These are phyloP conservation scores for Royoungia palumana DNA, from an alignment of 768 basidiomycete species.

Conservation along the genomic window DNA sequence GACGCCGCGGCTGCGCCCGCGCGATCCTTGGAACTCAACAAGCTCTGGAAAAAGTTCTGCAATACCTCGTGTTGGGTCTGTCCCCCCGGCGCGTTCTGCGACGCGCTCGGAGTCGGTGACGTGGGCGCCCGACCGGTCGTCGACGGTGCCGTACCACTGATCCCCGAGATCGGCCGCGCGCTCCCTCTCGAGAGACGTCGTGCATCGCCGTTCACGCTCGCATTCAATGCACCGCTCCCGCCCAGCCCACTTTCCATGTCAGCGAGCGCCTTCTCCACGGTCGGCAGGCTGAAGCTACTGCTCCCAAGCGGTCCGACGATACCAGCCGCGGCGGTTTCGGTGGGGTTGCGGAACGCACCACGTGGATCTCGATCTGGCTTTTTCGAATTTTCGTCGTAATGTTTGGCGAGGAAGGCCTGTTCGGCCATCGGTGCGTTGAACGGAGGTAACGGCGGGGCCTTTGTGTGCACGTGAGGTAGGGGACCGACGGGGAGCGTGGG, in stretches of 20 bases:
- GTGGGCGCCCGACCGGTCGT: constrained; percentile 35
- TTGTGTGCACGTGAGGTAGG: constrained; percentile 1
- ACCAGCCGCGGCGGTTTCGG: constrained; percentile 58
- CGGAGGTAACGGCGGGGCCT: constrained; percentile 67
- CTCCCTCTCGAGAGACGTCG: constrained; percentile 32
- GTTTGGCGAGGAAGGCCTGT: constrained; percentile 85
- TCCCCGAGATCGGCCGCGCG: constrained; percentile 33
- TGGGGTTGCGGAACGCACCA: constrained; percentile 77
- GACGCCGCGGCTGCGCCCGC: constrained; percentile 33
- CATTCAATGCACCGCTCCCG: constrained; percentile 30
- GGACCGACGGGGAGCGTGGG: not conserved
- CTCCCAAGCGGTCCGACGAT: constrained; percentile 93
- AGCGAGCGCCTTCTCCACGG: constrained; percentile 80
- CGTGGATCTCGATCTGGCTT: constrained; percentile 90
- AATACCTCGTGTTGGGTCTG: constrained; percentile 79
- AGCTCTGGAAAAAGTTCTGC: constrained; percentile 84
- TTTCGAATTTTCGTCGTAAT: constrained; percentile 89
- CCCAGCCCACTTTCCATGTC: constrained; percentile 76
- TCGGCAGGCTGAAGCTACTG: constrained; percentile 80
- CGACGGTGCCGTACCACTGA: constrained; percentile 37
- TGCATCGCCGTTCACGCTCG: constrained; percentile 35
- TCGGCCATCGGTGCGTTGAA: constrained; percentile 84
- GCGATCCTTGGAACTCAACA: constrained; percentile 70
- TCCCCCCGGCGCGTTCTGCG: constrained; percentile 48
- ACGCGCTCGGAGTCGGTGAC: constrained; percentile 36